Conservation (phyloP, 192 early-diverging fungal species). For the Coemansia nantahalensis region DNA sequence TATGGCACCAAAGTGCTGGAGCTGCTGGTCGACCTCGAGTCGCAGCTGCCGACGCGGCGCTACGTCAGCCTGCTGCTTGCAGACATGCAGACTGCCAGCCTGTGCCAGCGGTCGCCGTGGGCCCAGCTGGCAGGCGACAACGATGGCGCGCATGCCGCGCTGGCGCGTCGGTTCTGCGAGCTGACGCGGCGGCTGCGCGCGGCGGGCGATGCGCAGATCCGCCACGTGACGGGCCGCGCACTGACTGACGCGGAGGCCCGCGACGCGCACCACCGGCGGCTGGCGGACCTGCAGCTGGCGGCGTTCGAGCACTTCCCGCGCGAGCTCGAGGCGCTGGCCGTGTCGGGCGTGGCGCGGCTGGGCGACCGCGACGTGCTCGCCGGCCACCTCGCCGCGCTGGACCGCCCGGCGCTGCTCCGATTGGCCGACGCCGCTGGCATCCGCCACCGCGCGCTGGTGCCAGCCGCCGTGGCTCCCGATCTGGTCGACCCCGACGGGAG, state of each 20-base stretch:
- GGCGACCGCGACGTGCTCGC: constrained; percentile 52
- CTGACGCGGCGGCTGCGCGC: constrained; percentile 68
- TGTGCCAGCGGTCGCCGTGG: constrained; percentile 14
- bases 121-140: background rate
- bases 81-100: constrained; percentile 72
- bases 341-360: constrained; percentile 70
- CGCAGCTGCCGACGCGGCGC: constrained; percentile 91
- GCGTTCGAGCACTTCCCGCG: constrained; percentile 68
- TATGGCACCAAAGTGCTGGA: constrained; percentile 77
- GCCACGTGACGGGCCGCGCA: constrained; percentile 74
- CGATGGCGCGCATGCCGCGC: no score
- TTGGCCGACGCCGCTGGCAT: constrained; percentile 66
- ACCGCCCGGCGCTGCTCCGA: constrained; percentile 45
- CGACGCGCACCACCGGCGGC: constrained; percentile 57
- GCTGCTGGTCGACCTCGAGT: constrained; percentile 81
- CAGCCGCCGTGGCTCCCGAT: constrained; percentile 2
- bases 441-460: constrained; percentile 52
- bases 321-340: constrained; percentile 67
- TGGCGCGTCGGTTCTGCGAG: constrained; percentile 54
- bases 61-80: constrained; percentile 76
- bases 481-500: background rate
- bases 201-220: constrained; percentile 65
- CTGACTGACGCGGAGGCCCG: constrained; percentile 66
- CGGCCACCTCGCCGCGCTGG: constrained; percentile 56
- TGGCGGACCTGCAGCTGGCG: constrained; percentile 71